Evolutionary conservation across 768 basidiomycete genomes (phyloP).

Genomic region (Chalciporus sphaerocephalus): DNA sequence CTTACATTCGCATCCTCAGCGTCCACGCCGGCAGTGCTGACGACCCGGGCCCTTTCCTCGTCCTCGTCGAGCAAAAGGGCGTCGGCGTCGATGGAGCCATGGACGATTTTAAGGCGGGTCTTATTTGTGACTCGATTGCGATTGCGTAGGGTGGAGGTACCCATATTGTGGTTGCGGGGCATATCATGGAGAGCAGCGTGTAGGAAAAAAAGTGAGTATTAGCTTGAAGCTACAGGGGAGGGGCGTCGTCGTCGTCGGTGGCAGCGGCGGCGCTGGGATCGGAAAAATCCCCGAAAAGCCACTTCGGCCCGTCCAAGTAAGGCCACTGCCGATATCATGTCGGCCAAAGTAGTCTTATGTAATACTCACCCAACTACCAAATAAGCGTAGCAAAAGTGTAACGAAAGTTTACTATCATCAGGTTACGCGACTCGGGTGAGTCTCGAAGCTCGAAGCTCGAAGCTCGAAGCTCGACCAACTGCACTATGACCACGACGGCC

Average conservation of each 20-base stretch:
- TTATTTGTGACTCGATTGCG: slow-evolving; percentile 92
- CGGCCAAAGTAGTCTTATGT: background rate
- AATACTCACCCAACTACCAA: no score
- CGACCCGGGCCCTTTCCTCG: slow-evolving; percentile 76
- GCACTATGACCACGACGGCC: background rate
- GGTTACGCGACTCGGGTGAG: no score
- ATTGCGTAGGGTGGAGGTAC: slow-evolving; percentile 75
- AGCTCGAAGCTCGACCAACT: no score
- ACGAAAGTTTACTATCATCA: no score
- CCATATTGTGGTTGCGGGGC: slow-evolving; percentile 77
- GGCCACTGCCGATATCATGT: background rate
- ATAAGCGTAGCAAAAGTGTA: no score
- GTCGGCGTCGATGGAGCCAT: slow-evolving; percentile 78
- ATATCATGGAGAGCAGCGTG: slow-evolving; percentile 68
- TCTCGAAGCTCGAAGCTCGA: no score
- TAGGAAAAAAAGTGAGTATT: slow-evolving; percentile 37
- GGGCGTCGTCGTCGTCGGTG: slow-evolving; percentile 42
- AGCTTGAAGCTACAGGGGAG: slow-evolving; percentile 25
- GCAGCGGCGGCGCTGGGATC: slow-evolving; percentile 55
- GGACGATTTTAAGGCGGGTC: slow-evolving; percentile 80
- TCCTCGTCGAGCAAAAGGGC: slow-evolving; percentile 79
- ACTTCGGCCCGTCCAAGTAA: slow-evolving; percentile 20
- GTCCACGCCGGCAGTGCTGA: slow-evolving; percentile 83
- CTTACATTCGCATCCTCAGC: slow-evolving; percentile 92
- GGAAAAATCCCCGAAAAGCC: slow-evolving; percentile 60